Conservation (phyloP, 805 yeast genomes). For the Blastobotrys robertii region DNA sequence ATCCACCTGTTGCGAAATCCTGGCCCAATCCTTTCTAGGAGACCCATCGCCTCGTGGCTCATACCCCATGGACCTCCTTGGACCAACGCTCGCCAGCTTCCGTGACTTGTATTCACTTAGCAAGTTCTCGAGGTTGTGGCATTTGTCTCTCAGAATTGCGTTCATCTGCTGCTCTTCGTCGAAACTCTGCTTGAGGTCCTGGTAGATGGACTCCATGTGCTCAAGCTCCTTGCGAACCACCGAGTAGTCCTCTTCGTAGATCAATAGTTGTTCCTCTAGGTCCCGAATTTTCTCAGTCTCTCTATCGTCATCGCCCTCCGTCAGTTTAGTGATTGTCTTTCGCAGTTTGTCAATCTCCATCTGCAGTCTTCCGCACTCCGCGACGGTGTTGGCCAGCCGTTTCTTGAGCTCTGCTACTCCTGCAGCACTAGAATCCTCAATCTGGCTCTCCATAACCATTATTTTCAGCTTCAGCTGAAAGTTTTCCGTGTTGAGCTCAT, state of each 20-base stretch:
- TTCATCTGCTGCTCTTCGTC: conserved; percentile 1
- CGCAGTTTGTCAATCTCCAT: conserved; percentile 6
- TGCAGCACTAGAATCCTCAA: neutral
- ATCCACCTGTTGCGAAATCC: conserved; percentile 1
- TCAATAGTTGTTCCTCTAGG: conserved; percentile 1
- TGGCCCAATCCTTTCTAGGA: neutral
- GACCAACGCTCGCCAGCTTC: too few species aligned
- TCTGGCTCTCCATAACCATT: conserved; percentile 6
- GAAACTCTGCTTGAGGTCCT: neutral
- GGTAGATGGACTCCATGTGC: neutral
- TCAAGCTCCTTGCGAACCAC: conserved; percentile 1
- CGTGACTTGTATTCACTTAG: too few species aligned
- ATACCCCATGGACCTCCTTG: neutral
- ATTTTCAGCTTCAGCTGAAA: conserved; percentile 10
- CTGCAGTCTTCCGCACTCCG: conserved; percentile 3
- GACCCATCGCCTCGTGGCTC: neutral
- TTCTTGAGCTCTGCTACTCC: conserved; percentile 5
- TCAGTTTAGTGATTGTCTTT: conserved; percentile 1
- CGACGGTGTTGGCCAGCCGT: conserved; percentile 2
- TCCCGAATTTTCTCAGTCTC: conserved; percentile 1
- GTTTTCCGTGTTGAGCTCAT: conserved; percentile 6
- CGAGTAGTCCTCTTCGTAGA: conserved; percentile 1
- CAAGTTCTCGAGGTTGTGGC: too few species aligned
- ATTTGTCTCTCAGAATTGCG: neutral
- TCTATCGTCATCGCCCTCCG: conserved; percentile 1